Evolutionary conservation across 225 moss, liverwort and hornwort genomes (phyloP).

Genomic region (Marchantia paleacea): DNA sequence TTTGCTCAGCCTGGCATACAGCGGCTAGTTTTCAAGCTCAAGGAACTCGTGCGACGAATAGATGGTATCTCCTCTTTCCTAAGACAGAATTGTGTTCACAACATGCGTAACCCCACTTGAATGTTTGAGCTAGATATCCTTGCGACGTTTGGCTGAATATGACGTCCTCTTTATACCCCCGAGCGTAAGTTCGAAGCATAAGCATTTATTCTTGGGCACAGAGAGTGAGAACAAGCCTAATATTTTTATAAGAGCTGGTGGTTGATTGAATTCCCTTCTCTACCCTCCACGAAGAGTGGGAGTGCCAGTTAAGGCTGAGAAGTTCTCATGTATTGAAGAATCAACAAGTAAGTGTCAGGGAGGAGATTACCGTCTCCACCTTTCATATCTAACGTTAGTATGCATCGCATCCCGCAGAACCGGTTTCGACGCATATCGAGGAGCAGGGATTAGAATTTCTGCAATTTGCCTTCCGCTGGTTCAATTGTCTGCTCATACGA

Average conservation of each 20-base stretch:
- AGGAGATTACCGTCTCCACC: background rate
- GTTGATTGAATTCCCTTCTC: too few relatives aligned
- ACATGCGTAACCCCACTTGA: background rate
- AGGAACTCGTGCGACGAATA: slow-evolving; percentile 98
- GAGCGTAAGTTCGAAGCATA: background rate
- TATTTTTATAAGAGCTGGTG: too few relatives aligned
- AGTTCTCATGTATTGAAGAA: background rate
- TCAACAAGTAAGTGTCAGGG: background rate
- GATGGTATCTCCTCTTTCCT: slow-evolving; percentile 56
- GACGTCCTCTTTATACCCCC: background rate
- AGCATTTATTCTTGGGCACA: too few relatives aligned
- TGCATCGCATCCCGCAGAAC: slow-evolving; percentile 50
- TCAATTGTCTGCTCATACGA: slow-evolving; percentile 95
- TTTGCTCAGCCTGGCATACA: slow-evolving; percentile 99
- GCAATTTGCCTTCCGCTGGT: slow-evolving; percentile 98
- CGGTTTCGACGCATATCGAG: slow-evolving; percentile 91
- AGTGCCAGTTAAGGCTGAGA: too few relatives aligned
- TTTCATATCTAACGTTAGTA: background rate
- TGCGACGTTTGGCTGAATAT: background rate
- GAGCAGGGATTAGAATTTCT: slow-evolving; percentile 91
- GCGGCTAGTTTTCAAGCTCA: slow-evolving; percentile 96
- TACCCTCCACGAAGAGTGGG: too few relatives aligned
- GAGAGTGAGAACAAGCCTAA: too few relatives aligned
- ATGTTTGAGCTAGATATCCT: background rate
- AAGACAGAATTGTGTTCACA: background rate